Conservation (phyloP, 768 basidiomycete genomes). For the Trametes cubensis region DNA sequence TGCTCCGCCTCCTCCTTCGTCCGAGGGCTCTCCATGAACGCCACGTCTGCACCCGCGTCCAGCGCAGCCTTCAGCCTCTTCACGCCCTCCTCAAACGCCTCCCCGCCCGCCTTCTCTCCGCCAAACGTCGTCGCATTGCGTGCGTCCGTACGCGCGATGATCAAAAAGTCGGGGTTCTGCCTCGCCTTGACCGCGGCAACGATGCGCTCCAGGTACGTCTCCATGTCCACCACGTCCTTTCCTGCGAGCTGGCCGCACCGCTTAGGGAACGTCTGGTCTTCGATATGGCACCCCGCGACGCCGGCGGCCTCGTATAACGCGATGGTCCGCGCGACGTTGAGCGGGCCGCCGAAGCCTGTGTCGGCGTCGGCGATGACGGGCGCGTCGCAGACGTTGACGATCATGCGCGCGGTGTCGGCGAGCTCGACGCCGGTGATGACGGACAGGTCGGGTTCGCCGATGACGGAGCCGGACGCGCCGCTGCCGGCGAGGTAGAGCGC, state of each 20-base stretch:
- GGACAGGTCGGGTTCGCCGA: conserved; percentile 33
- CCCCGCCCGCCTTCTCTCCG: conserved; percentile 30
- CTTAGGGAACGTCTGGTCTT: conserved; percentile 34
- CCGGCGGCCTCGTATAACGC: conserved; percentile 31
- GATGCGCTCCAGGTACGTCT: conserved; percentile 33
- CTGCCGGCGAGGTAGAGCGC: conserved; percentile 32
- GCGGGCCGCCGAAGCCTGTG: conserved; percentile 32
- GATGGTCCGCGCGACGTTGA: conserved; percentile 31
- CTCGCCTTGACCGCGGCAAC: conserved; percentile 29
- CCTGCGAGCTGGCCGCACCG: conserved; percentile 32
- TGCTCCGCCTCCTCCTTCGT: conserved; percentile 31
- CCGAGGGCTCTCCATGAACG: conserved; percentile 34
- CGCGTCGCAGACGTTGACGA: conserved; percentile 25
- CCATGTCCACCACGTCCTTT: conserved; percentile 32
- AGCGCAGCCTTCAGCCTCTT: conserved; percentile 31
- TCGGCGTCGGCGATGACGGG: conserved; percentile 32
- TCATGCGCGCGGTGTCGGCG: conserved; percentile 29
- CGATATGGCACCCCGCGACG: conserved; percentile 33
- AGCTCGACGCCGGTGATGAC: conserved; percentile 31
- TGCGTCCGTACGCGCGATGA: conserved; percentile 32
- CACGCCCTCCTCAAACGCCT: conserved; percentile 34
- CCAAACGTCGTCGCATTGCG: conserved; percentile 31
- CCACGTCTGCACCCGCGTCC: conserved; percentile 31
- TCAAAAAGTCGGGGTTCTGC: conserved; percentile 29
- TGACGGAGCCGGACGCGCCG: conserved; percentile 29